phyloP scores from a whole-genome alignment of 148 eudicot genomes.

The Euryodendron excelsum region DNA sequence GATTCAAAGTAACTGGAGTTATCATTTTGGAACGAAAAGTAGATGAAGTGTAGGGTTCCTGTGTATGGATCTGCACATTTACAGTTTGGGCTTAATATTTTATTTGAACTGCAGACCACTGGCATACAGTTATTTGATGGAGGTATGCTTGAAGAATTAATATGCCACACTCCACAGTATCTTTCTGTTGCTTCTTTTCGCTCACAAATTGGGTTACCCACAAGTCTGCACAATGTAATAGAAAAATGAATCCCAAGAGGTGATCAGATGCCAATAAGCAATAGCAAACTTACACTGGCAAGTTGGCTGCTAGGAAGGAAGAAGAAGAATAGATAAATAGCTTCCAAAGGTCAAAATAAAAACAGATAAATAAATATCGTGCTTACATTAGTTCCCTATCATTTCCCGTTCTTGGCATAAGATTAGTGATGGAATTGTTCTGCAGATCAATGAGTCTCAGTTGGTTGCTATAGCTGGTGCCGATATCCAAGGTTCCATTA shows the following conservation, averaged over 20 bases:
- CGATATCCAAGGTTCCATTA: conserved; percentile 51
- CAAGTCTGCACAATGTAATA: conserved; percentile 50
- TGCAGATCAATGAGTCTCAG: conserved; percentile 53
- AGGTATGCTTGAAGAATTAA: conserved; percentile 13
- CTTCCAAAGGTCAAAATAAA: no score
- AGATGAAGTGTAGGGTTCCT: conserved; percentile 53
- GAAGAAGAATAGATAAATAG: neutral
- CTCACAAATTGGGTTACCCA: conserved; percentile 54
- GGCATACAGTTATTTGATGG: conserved; percentile 37
- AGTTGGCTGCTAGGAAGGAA: neutral
- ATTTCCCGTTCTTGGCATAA: conserved; percentile 26
- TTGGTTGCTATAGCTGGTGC: conserved; percentile 37
- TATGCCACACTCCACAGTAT: conserved; percentile 38
- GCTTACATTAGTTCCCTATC: conserved; percentile 35
- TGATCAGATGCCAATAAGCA: neutral
- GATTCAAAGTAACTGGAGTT: conserved; percentile 35
- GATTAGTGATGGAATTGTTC: conserved; percentile 47
- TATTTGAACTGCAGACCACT: conserved; percentile 38
- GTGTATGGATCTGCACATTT: conserved; percentile 47
- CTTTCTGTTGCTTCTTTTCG: conserved; percentile 35
- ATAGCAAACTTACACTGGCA: neutral
- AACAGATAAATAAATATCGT: no score
- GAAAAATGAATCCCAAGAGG: neutral
- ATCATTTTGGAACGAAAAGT: conserved; percentile 54
- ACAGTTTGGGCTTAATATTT: conserved; percentile 44